Evolutionary conservation across 1,284 basidiomycete genomes (phyloP).

Genomic region (Macrocystidia cucumis): DNA sequence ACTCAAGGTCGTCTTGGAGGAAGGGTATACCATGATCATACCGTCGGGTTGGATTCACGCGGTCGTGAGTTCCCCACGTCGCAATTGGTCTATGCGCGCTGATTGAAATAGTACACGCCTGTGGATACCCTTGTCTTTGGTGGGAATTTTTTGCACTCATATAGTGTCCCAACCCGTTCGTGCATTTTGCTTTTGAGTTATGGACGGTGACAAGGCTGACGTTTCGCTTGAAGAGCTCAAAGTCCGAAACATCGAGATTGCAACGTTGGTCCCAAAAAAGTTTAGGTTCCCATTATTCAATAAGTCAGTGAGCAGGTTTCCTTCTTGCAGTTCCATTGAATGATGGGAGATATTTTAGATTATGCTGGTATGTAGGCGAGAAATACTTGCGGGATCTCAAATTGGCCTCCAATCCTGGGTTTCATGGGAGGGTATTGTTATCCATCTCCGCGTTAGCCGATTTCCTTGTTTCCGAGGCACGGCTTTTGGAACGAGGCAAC

Average conservation of each 20-base stretch:
- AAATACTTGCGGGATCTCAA: conserved; percentile 70
- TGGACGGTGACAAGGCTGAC: too few species aligned
- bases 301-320: conserved; percentile 40
- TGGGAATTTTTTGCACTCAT: conserved; percentile 93
- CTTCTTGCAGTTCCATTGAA: neutral
- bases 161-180: conserved; percentile 68
- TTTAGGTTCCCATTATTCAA: conserved; percentile 89
- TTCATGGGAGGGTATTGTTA: conserved; percentile 58
- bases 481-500: conserved; percentile 57
- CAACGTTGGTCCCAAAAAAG: conserved; percentile 90
- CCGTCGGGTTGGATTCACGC: conserved; percentile 97
- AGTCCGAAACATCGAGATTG: conserved; percentile 86
- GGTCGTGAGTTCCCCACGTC: conserved; percentile 57
- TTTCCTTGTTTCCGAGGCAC: conserved; percentile 75
- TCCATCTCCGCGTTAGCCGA: conserved; percentile 65
- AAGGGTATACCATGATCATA: conserved; percentile 96
- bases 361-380: conserved; percentile 88
- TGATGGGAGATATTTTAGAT: conserved; percentile 31
- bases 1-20: conserved; percentile 70
- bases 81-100: neutral
- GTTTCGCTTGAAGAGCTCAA: conserved; percentile 60
- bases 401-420: conserved; percentile 40
- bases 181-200: conserved; percentile 9
- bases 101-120: conserved; percentile 68
- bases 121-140: conserved; percentile 92